These are phyloP conservation scores for Boechera stricta DNA, from an alignment of 345 rosid species.

Conservation along the genomic window DNA sequence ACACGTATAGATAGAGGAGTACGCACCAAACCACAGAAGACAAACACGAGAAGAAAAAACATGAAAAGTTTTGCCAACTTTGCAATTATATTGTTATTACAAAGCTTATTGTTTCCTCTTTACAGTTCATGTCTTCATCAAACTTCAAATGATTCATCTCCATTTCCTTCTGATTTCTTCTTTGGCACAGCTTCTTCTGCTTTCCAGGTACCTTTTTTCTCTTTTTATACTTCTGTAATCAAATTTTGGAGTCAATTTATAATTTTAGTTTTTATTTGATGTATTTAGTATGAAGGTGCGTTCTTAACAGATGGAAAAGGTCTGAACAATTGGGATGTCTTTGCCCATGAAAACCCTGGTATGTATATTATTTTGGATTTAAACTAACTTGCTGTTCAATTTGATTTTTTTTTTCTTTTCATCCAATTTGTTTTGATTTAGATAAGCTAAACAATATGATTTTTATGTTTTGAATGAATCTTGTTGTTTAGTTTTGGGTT, in stretches of 20 bases:
- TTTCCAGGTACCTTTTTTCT: conserved; percentile 56
- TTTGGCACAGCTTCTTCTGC: conserved; percentile 88
- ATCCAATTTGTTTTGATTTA: neutral
- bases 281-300: conserved; percentile 62
- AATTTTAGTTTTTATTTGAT: neutral
- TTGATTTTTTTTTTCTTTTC: neutral
- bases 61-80: conserved; percentile 35
- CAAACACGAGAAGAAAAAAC: neutral
- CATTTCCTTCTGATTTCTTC: conserved; percentile 63
- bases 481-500: neutral
- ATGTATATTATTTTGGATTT: conserved; percentile 12
- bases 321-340: conserved; percentile 64
- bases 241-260: neutral
- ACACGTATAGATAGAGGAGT: conserved; percentile 20
- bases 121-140: conserved; percentile 33
- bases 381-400: neutral
- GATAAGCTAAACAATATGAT: neutral
- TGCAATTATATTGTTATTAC: conserved; percentile 14
- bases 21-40: conserved; percentile 5
- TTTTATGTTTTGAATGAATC: neutral
- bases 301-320: conserved; percentile 58
- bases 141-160: conserved; percentile 18
- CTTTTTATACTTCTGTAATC: neutral
- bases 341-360: conserved; percentile 48
- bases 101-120: conserved; percentile 27